Conservation (phyloP, 768 basidiomycete species). For the Royoungia palumana region DNA sequence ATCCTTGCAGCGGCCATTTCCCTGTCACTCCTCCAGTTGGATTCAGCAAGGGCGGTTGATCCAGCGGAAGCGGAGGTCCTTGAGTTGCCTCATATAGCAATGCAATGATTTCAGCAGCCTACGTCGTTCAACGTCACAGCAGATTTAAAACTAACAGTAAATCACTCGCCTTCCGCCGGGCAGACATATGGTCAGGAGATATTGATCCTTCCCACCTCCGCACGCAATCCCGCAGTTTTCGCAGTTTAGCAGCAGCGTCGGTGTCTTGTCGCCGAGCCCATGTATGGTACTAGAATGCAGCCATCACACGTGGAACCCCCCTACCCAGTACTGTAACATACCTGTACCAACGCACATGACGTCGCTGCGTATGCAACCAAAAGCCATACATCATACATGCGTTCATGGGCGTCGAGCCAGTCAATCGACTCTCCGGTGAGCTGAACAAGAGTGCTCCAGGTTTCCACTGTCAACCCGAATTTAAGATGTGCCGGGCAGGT, state of each 20-base stretch:
- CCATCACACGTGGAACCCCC: slow-evolving; percentile 6
- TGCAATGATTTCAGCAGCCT: slow-evolving; percentile 92
- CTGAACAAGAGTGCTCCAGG: slow-evolving; percentile 71
- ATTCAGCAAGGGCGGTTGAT: slow-evolving; percentile 64
- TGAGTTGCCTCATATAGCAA: slow-evolving; percentile 93
- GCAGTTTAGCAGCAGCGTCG: slow-evolving; percentile 69
- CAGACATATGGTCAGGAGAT: slow-evolving; percentile 92
- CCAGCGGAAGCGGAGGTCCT: slow-evolving; percentile 52
- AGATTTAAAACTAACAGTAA: background rate
- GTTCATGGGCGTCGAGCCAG: slow-evolving; percentile 83
- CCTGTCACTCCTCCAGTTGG: slow-evolving; percentile 73
- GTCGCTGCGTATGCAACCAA: slow-evolving; percentile 85
- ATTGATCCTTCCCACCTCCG: slow-evolving; percentile 84
- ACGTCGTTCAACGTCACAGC: slow-evolving; percentile 6
- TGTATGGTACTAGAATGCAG: slow-evolving; percentile 73
- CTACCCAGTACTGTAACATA: slow-evolving; percentile 32
- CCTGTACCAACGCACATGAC: slow-evolving; percentile 88
- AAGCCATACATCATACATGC: slow-evolving; percentile 82
- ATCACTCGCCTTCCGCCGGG: slow-evolving; percentile 73
- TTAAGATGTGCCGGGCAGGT: slow-evolving; percentile 86
- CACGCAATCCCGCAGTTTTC: slow-evolving; percentile 79
- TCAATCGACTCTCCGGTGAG: slow-evolving; percentile 81
- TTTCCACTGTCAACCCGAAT: slow-evolving; percentile 75
- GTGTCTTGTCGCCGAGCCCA: slow-evolving; percentile 82
- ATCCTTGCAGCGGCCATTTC: slow-evolving; percentile 45